Evolutionary conservation across 2,329 filamentous ascomycete species (phyloP), one percentile per base, ranked within the genome.

Genomic region (Fusarium cicatricum): DNA sequence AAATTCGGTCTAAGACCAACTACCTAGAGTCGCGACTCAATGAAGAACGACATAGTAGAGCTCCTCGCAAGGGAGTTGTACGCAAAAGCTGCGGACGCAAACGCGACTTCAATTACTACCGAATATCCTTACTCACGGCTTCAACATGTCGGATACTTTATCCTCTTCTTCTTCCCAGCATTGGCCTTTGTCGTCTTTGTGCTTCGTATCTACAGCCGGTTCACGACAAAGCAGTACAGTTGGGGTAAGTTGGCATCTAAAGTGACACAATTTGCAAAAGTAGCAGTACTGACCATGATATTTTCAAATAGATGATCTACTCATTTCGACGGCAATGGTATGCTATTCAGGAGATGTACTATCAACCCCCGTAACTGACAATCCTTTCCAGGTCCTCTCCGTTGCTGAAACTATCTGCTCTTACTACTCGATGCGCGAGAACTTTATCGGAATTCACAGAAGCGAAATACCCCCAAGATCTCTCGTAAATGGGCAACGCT

Each of bases 381-480:
- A 26, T 10, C 23, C 32, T 16, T 1, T 5, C 21, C 12, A 61
- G 58, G 48, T 41, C 7, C 16, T 62, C 3, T 57, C 59, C 9
- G 21, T 62, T 16, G 44, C 52, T 19, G 59, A 62, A 29, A 62
- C 59, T 2, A 43, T 54, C 15, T 60, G 56, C 33, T 62, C 59
- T 4, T 62, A 55, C 45, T 60, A 59, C 26, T 53, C 56, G 12
- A 62, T 62, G 59, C 53, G 31, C 21, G 52, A 39, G 33, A 58
- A 61, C 40, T 65, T 73, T 34, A 72, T 60, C 15, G 59, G 59
- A 33, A 23, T 62, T 5, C 59, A 72, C 48, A 60, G 71, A 11
- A 66, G 66, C 44, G 74, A 74, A 45, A 69, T 69, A 10, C 71
- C 73, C 29, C 66, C 69, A 44, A 54, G 61, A 14, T 53, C 54